These are phyloP conservation scores for Phytophthora hybrid DNA, from an alignment of 352 stramenopile species.

Conservation along the genomic window DNA sequence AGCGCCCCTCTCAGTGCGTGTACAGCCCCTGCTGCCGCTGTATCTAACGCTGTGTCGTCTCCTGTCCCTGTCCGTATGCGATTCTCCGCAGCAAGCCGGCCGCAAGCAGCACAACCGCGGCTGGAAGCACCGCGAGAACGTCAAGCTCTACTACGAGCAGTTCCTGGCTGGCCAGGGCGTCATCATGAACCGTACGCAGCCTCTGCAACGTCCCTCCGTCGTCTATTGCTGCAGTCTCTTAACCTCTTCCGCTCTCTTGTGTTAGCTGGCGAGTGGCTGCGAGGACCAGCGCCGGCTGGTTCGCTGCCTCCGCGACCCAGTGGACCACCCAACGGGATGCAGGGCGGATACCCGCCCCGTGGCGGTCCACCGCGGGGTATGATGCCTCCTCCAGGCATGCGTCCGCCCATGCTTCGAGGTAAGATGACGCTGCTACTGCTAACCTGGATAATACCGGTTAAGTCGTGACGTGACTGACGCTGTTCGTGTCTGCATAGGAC, in stretches of 20 bases:
- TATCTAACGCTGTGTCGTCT: slow-evolving; percentile 15
- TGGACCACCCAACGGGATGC: slow-evolving; percentile 45
- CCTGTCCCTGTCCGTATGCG: slow-evolving; percentile 9
- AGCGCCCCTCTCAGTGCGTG: background rate
- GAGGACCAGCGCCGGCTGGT: slow-evolving; percentile 46
- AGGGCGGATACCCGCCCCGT: slow-evolving; percentile 70
- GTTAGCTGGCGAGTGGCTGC: slow-evolving; percentile 82
- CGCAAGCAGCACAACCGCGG: slow-evolving; percentile 95
- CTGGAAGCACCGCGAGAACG: slow-evolving; percentile 96
- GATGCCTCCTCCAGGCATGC: slow-evolving; percentile 79
- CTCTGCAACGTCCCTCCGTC: background rate
- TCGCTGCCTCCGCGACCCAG: slow-evolving; percentile 57
- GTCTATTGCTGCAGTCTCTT: slow-evolving; percentile 1
- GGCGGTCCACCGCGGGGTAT: slow-evolving; percentile 75
- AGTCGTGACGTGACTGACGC: background rate
- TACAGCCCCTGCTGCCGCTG: background rate
- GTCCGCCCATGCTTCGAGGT: slow-evolving; percentile 76
- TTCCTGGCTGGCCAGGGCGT: slow-evolving; percentile 79
- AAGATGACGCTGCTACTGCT: slow-evolving; percentile 3
- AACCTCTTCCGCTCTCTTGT: slow-evolving; percentile 9
- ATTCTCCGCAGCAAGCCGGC: slow-evolving; percentile 77
- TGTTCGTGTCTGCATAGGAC: slow-evolving; percentile 37
- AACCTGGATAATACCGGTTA: background rate
- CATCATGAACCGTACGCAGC: slow-evolving; percentile 78
- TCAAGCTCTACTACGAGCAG: slow-evolving; percentile 95